These are phyloP conservation scores for Urtica urens DNA, from an alignment of 306 rosid species.

Conservation along the genomic window DNA sequence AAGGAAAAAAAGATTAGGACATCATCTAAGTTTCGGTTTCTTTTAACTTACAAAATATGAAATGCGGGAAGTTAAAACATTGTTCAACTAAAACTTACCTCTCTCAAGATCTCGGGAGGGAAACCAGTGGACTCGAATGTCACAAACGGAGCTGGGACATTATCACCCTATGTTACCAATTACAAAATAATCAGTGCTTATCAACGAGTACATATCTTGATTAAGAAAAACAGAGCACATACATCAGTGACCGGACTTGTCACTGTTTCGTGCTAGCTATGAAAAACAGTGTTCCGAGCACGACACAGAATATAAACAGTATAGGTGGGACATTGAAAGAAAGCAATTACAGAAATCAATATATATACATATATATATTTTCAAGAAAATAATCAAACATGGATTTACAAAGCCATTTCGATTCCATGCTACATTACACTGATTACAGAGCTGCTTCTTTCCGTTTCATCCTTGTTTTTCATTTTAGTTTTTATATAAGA, in stretches of 20 bases:
- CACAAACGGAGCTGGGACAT: conserved; percentile 89
- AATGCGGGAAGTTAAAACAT: conserved; percentile 10
- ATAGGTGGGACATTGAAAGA: too few relatives aligned
- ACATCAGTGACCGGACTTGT: background rate
- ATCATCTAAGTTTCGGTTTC: conserved; percentile 12
- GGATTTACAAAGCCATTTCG: too few relatives aligned
- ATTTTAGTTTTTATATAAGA: too few relatives aligned
- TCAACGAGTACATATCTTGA: background rate
- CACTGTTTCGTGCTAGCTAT: too few relatives aligned
- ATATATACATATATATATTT: too few relatives aligned
- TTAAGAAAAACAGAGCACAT: conserved; percentile 9
- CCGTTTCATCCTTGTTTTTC: too few relatives aligned
- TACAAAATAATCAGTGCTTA: conserved; percentile 16
- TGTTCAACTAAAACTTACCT: conserved; percentile 45
- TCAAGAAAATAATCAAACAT: too few relatives aligned
- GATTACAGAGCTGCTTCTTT: too few relatives aligned
- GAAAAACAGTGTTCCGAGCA: too few relatives aligned
- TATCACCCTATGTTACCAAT: conserved; percentile 64
- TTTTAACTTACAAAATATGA: background rate
- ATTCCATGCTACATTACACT: too few relatives aligned
- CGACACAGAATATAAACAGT: too few relatives aligned
- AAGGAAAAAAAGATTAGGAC: conserved; percentile 25
- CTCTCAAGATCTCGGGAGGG: conserved; percentile 92
- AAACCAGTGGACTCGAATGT: conserved; percentile 88
- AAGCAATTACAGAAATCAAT: too few relatives aligned